Evolutionary conservation across 116 monocot species (phyloP), one percentile per base, ranked within the genome.

Genomic region (Trichopus zeylanicus): DNA sequence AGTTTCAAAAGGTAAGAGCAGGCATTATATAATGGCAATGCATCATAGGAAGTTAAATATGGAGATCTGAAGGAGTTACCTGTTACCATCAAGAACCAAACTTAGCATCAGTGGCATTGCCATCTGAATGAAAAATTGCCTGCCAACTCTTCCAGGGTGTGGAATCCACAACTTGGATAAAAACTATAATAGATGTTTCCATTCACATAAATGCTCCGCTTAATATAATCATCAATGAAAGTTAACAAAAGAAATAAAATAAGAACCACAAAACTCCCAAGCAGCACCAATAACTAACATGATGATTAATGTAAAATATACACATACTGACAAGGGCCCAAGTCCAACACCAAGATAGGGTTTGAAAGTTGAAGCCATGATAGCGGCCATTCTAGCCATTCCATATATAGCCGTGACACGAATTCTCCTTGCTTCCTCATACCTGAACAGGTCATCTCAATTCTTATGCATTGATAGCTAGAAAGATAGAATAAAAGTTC

Each of bases 301-400:
- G 25, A 18, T 26, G 4, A 26, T n/a, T n/a, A n/a, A n/a, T n/a
- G n/a, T 12, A 24, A 29, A 25, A 35, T 11, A 47, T 1, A 31
- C 53, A 2, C 81, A 64, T 88, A 99, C 98, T 73, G 98, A 92
- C 30, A 99, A 76, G n/a, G 98, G 98, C 47, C 92, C 98, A 38
- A 99, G 80, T 6, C 98, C 98, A 24, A 99, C 84, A 59, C 98
- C 98, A 48, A 99, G 73, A 69, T 99, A 99, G 13, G 98, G 83
- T 46, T 71, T 77, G 61, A 92, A 99, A 56, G 92, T 88, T 10
- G 90, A 79, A 64, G 98, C 98, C 98, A 99, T 99, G 9, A 74
- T 78, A 63, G 98, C 98, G 65, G 98, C 98, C 85, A 92, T 88
- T 73, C 98, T 85, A 28, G 98, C 98, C 81, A 99, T 69, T 66